These are phyloP conservation scores for Apiotrichum sp. DNA, from an alignment of 1,284 basidiomycete genomes.

Conservation along the genomic window DNA sequence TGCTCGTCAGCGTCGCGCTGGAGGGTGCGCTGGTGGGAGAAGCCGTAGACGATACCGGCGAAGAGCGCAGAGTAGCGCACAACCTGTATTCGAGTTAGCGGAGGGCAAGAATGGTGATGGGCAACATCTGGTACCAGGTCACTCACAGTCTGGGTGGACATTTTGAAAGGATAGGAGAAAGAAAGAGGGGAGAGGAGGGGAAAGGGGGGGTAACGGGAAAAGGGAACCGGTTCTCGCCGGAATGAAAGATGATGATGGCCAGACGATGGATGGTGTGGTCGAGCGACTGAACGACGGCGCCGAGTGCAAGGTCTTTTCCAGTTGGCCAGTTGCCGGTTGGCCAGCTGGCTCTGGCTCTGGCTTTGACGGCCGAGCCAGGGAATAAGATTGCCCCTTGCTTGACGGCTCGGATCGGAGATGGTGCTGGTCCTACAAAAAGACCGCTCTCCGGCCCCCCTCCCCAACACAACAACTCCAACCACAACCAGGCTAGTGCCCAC, in stretches of 20 bases:
- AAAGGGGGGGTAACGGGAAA: background rate
- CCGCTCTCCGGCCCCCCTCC: too few species aligned
- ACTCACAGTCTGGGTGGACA: conserved; percentile 35
- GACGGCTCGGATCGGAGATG: too few species aligned
- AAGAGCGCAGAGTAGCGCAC: conserved; percentile 90
- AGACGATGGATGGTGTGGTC: background rate
- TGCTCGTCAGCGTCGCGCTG: conserved; percentile 68
- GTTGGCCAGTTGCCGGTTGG: too few species aligned
- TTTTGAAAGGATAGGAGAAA: conserved; percentile 17
- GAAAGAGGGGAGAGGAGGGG: background rate
- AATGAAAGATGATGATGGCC: conserved; percentile 3
- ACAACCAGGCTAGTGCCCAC: too few species aligned
- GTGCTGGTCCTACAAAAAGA: too few species aligned
- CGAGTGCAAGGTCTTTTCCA: too few species aligned
- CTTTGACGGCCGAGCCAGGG: too few species aligned
- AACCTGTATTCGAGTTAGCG: conserved; percentile 58
- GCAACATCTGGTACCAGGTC: background rate
- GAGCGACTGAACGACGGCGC: background rate
- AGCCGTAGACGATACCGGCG: conserved; percentile 84
- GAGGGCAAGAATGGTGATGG: background rate
- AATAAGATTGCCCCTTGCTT: too few species aligned
- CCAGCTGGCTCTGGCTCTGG: too few species aligned
- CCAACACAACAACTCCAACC: too few species aligned
- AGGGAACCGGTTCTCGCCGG: background rate
- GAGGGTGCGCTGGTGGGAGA: conserved; percentile 83